Evolutionary conservation across 768 basidiomycete species (phyloP), one percentile per base, ranked within the genome.

Genomic region (Suillus weaverae): DNA sequence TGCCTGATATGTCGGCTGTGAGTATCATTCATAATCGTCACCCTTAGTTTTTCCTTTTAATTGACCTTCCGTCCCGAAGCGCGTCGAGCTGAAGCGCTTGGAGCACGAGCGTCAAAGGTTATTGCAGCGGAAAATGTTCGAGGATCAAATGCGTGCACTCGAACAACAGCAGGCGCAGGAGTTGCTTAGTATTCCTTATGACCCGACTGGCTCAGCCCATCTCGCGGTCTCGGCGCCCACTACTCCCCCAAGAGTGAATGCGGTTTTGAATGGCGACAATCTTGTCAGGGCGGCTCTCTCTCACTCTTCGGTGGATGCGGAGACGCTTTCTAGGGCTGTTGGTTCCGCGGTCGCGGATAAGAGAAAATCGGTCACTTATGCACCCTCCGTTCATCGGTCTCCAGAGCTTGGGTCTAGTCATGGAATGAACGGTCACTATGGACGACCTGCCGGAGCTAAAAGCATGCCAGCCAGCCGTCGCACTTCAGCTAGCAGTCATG

Each of bases 121-220:
- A 44, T 75, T 92, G 50, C 95, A 97, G 75, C 89, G 95, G 74
- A 91, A 89, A 78, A 79, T 93, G 71, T 99, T 98, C 77, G 96
- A 99, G 78, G 94, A 97, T 71, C 95, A 97, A 79, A 97, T 97
- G 96, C 90, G 91, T 62, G 88, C 84, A 62, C 85, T 99, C 68
- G 95, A 98, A 79, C 89, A 91, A 68, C 89, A 94, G 76, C 96
- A 99, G 78, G 89, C 88, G 14, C 89, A 91, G 68, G 92, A 95
- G 74, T 84, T 95, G 44, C 86, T 95, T 71, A 85, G 77, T 69
- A 84, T 94, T 70, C 90, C 91, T 41, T 86, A 85, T 73, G 89
- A 91, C 66, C 67, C 84, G n/a, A 79, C 79, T 66, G 81, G 81
- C 64, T 78, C 80, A 6, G 80, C 82, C 59, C 91, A 93, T 71